Evolutionary conservation across 305 asterid species (phyloP), one percentile per base, ranked within the genome.

Genomic region (Fraxinus albicans): DNA sequence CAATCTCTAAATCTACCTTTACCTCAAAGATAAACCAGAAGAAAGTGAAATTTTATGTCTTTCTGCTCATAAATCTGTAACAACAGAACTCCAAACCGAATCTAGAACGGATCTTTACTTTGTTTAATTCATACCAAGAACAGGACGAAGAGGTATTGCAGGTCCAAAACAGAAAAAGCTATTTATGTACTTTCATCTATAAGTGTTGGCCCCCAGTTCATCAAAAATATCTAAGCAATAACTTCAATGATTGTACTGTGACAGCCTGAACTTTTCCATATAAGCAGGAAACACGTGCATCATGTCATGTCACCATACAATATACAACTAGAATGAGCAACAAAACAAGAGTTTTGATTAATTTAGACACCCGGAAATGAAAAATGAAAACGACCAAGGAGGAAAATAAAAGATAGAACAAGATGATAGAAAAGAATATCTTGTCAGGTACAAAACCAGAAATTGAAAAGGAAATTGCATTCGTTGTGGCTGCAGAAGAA

Each of bases 401-500:
- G 63, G 73, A 58, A 67, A 55, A 77, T 33, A 33, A 19, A 8
- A 38, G 27, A 36, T 23, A 63, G 8, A 79, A 81, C 63, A 83
- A 55, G 23, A 63, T 81, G 60, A 78, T 38, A 42, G 79, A 76
- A 81, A 76, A 47, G 69, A 13, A 47, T 73, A 73, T 58, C 31
- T n/a, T 65, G 80, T 47, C 50, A 81, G 75, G 79, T 60, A 21
- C 82, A 42, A 78, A 81, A 42, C 53, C 13, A 76, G 34, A 78
- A 73, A 33, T 63, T 47, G 67, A 2, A 73, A 76, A 79, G 34
- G 9, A 42, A 73, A 78, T 67, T 77, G 83, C 80, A 55, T 65
- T 77, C 29, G 19, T 77, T 29, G 3, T 83, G 81, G 81, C 79
- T 33, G 77, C 50, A 78, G 17, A 65, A 82, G 70, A 67, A 84